phyloP scores from a whole-genome alignment of 345 rosid genomes.

The Theobroma cacao region DNA sequence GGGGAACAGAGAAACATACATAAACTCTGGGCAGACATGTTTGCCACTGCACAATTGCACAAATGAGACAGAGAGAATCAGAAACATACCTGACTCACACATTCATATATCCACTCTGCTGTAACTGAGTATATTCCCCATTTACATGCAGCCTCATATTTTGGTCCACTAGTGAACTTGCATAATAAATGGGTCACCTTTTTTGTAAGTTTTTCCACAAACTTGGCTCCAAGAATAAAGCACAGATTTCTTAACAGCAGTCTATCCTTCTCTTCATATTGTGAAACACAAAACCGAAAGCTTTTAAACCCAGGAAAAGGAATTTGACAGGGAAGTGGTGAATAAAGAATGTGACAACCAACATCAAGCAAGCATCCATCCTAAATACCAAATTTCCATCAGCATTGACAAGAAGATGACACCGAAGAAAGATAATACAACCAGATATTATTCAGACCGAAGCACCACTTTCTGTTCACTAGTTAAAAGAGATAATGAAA shows the following conservation, averaged over 20 bases:
- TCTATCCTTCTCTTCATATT: slow-evolving; percentile 73
- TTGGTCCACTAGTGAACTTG: slow-evolving; percentile 65
- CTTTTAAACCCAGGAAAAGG: slow-evolving; percentile 85
- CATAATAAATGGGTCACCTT: slow-evolving; percentile 88
- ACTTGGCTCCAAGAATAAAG: slow-evolving; percentile 80
- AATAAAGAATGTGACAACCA: slow-evolving; percentile 76
- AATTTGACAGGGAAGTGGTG: slow-evolving; percentile 80
- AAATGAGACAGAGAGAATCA: neutral
- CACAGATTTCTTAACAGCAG: slow-evolving; percentile 71
- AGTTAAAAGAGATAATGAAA: neutral
- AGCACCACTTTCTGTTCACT: neutral
- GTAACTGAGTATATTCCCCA: slow-evolving; percentile 69
- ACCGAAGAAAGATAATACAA: slow-evolving; percentile 14
- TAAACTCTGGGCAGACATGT: neutral
- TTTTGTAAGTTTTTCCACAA: slow-evolving; percentile 54
- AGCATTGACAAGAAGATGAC: slow-evolving; percentile 20
- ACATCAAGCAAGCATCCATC: slow-evolving; percentile 78
- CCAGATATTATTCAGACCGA: neutral
- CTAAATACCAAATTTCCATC: slow-evolving; percentile 44
- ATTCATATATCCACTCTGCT: slow-evolving; percentile 83
- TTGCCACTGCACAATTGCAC: neutral
- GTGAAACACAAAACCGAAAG: slow-evolving; percentile 78
- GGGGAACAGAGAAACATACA: slow-evolving; percentile 6
- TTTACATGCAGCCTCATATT: slow-evolving; percentile 74
- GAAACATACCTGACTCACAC: slow-evolving; percentile 72